phyloP scores from a whole-genome alignment of 176 grass and related monocot genomes.

The Puya raimondii region DNA sequence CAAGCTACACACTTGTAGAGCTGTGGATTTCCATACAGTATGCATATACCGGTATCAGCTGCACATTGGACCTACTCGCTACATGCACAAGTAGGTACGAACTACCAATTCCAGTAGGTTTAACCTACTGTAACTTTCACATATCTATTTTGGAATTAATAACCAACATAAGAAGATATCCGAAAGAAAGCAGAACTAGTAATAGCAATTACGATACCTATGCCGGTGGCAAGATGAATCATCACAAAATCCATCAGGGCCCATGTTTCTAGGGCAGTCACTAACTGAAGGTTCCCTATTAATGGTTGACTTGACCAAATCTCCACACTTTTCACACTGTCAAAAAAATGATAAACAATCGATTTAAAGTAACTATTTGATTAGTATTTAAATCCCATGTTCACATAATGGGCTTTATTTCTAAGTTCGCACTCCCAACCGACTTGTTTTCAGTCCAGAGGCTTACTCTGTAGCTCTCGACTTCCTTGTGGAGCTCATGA shows the following conservation, averaged over 20 bases:
- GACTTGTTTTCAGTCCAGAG: constrained; percentile 15
- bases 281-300: constrained; percentile 34
- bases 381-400: not conserved
- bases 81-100: no score
- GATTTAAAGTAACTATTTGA: not conserved
- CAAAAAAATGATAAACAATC: constrained; percentile 8
- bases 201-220: constrained; percentile 29
- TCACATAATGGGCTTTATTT: not conserved
- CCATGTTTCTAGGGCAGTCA: constrained; percentile 36
- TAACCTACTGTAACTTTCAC: no score
- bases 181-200: not conserved
- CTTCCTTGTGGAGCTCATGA: constrained; percentile 35
- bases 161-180: no score
- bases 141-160: no score
- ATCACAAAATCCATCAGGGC: constrained; percentile 22
- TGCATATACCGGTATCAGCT: no score
- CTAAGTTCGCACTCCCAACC: not conserved
- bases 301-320: constrained; percentile 35
- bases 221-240: constrained; percentile 40
- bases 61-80: no score
- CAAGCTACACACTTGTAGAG: no score
- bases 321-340: constrained; percentile 48
- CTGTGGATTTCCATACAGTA: no score
- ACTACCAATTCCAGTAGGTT: no score
- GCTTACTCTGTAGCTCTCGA: constrained; percentile 31